Base-by-base conservation (phyloP, 371 early-diverging fungal species). In the Circinella minor region DNA sequence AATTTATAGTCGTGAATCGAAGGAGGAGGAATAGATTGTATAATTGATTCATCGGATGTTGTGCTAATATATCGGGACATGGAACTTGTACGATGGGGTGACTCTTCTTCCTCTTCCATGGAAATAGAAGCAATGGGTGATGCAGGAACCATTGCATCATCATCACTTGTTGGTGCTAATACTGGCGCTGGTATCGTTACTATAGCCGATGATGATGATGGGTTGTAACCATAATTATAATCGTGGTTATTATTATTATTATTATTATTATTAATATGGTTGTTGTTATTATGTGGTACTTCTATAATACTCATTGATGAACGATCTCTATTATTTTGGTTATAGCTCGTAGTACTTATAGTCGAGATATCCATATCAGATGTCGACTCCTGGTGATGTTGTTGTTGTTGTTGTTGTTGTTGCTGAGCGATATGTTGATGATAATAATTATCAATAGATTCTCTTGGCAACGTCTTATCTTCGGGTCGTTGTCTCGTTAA, bases 1-100 rank as follows among this genome's bases (percentile, higher is more conserved):
- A 90, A 68, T 59, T 85, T 76, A 71, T 83, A 88, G 57, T 89
- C 81, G 14, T 84, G 59, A 62, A 65, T 65, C 8, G 63, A 63
- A 36, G 68, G 61, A 43, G 36, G 62, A 17, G 65, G 61, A 43
- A 27, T 38, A 57, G 54, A 47, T n/a, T 57, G 57, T 34, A 57
- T 57, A 9, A 43, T 6, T 57, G 57, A 57, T 18, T 55, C 51
- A 34, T 57, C 57, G 6, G 10, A 11, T 57, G 57, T 57, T 4
- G n/a, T 57, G n/a, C 57, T 57, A 27, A 57, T 57, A 34, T 57
- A 18, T 57, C 57, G 18, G 27, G 57, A 57, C n/a, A 57, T 27
- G 6, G 57, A 57, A n/a, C 57, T 57, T 18, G 57, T 18, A 10
- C n/a, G 57, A 5, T 17, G 11, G 1, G 57, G 36, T 57, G 57